Conservation (phyloP, 768 basidiomycete species). For the Tephrocybe sp. region DNA sequence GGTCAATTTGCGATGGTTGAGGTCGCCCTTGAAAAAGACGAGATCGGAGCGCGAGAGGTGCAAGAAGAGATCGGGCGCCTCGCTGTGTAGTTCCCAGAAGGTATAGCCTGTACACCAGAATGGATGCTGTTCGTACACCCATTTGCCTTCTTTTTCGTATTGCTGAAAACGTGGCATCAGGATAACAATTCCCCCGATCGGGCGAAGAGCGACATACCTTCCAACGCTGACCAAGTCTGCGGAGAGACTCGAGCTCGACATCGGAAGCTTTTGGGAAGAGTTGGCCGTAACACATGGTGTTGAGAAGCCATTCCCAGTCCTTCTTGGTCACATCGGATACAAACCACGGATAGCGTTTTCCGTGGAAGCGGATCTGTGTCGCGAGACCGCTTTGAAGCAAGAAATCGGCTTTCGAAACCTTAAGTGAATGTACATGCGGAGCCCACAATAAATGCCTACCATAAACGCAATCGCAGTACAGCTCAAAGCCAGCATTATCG, state of each 20-base stretch:
- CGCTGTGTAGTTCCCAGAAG: constrained; percentile 81
- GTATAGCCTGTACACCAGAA: constrained; percentile 98
- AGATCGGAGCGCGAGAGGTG: constrained; percentile 88
- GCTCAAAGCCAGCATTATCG: constrained; percentile 86
- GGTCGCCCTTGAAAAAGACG: constrained; percentile 92
- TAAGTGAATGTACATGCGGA: neutral
- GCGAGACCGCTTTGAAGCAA: constrained; percentile 88
- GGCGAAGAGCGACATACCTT: constrained; percentile 49
- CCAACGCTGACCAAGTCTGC: constrained; percentile 82
- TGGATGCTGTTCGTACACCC: constrained; percentile 92
- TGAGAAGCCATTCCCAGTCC: constrained; percentile 92
- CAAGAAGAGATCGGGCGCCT: constrained; percentile 89
- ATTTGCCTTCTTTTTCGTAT: constrained; percentile 90
- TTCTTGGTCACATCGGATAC: constrained; percentile 89
- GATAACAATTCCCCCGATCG: neutral
- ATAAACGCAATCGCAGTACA: constrained; percentile 86
- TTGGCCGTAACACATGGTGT: constrained; percentile 87
- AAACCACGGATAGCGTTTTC: constrained; percentile 94
- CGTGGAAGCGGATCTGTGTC: constrained; percentile 86
- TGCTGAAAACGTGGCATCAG: constrained; percentile 41
- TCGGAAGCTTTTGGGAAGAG: constrained; percentile 85
- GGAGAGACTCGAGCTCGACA: constrained; percentile 75
- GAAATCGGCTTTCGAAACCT: constrained; percentile 68
- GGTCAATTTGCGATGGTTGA: constrained; percentile 89
- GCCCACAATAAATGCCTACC: constrained; percentile 50